Evolutionary conservation across 768 basidiomycete species (phyloP).

Genomic region (Mycena haematopus): DNA sequence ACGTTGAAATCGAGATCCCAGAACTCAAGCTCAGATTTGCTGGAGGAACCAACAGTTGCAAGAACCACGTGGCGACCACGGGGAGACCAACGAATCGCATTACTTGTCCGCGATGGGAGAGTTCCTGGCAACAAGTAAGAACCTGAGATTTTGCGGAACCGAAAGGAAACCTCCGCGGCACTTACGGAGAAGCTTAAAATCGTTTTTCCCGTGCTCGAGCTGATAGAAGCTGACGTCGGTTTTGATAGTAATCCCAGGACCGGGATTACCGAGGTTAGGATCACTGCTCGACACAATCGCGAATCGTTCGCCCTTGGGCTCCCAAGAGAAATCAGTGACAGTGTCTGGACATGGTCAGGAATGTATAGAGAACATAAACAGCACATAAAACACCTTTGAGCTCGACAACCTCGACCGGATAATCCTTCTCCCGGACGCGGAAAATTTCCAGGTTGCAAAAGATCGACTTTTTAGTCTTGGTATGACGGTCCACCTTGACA

Average conservation of each 20-base stretch:
- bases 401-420: slow-evolving; percentile 96
- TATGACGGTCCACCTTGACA: slow-evolving; percentile 98
- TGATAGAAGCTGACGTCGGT: slow-evolving; percentile 97
- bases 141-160: slow-evolving; percentile 13
- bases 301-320: slow-evolving; percentile 96
- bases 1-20: slow-evolving; percentile 95
- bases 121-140: slow-evolving; percentile 55
- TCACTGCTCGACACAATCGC: slow-evolving; percentile 94
- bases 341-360: slow-evolving; percentile 62
- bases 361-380: not conserved
- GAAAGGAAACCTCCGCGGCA: slow-evolving; percentile 24
- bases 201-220: slow-evolving; percentile 89
- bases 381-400: slow-evolving; percentile 75
- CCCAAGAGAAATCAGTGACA: slow-evolving; percentile 97
- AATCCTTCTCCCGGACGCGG: slow-evolving; percentile 96
- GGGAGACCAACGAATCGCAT: slow-evolving; percentile 96
- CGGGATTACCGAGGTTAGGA: slow-evolving; percentile 89
- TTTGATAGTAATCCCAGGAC: slow-evolving; percentile 92
- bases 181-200: slow-evolving; percentile 90
- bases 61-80: slow-evolving; percentile 95
- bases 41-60: slow-evolving; percentile 93
- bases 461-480: slow-evolving; percentile 97
- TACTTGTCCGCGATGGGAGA: slow-evolving; percentile 83
- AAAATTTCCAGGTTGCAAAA: slow-evolving; percentile 99
- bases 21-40: slow-evolving; percentile 97